Base-by-base conservation (phyloP, 129 eudicot genomes). In the Centaurea solstitialis region DNA sequence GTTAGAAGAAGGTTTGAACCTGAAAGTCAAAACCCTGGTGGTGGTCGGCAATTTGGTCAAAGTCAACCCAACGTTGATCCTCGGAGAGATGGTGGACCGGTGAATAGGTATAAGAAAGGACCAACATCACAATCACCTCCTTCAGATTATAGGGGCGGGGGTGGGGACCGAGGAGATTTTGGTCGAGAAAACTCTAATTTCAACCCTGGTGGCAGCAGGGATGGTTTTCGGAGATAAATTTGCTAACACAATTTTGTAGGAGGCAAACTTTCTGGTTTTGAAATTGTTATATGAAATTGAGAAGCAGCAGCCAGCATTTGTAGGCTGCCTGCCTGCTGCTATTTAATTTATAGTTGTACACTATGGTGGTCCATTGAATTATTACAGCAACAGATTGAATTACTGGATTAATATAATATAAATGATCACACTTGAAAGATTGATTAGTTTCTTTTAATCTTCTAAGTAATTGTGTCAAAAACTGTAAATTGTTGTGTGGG, bases 101-200 rank as follows among this genome's bases (percentile, higher is more conserved):
- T 66, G 18, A 90, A 92, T 76, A 92, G 97, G 79, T 88, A 91
- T 81, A 80, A 79, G 85, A 82, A 82, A 86, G 85, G 79, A 41
- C 80, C 67, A 11, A 79, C 70, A 35, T 68, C 76, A 5, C 76
- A 78, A 35, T 22, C 37, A 57, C 69, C 82, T 64, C 62, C 72
- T 66, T 43, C 84, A 3, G 79, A 78, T 70, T 74, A 21, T 61
- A 72, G 61, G 70, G 86, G 70, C 6, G 68, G 18, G 6, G 68
- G 18, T 6, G 68, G 18, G 6, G 68, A 12, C 6, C 76, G 57
- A 24, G 87, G 83, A 28, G 85, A 82, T 82, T 70, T 70, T 62
- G 47, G 70, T 74, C 76, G 85, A 74, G 85, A 80, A 23, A 74
- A 78, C 79, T 9, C 75, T 7, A 78, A 81, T 77, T 80, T 72